phyloP scores from a whole-genome alignment of 2,329 filamentous ascomycete species.

The Aspergillus novofumigatus region DNA sequence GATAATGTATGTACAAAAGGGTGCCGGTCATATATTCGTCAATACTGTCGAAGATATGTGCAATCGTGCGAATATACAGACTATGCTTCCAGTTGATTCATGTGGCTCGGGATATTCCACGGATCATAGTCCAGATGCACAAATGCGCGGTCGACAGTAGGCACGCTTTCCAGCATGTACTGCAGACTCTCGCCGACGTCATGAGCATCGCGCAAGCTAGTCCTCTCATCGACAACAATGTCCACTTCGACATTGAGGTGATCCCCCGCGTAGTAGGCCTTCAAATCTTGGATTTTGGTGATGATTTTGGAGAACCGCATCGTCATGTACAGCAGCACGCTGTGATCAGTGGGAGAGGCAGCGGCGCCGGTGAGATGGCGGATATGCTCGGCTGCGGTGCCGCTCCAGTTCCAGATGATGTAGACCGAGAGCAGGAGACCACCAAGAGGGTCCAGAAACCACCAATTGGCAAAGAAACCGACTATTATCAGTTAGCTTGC shows the following conservation, averaged over 20 bases:
- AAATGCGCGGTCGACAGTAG: slow-evolving; percentile 44
- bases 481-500: slow-evolving; percentile 14
- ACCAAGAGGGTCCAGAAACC: slow-evolving; percentile 60
- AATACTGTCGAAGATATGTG: background rate
- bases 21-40: background rate
- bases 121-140: slow-evolving; percentile 48
- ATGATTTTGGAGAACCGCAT: slow-evolving; percentile 92
- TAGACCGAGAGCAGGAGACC: slow-evolving; percentile 58
- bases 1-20: background rate
- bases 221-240: slow-evolving; percentile 55
- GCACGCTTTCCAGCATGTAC: slow-evolving; percentile 55
- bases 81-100: slow-evolving; percentile 26
- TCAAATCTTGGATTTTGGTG: slow-evolving; percentile 58
- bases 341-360: slow-evolving; percentile 60
- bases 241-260: slow-evolving; percentile 61
- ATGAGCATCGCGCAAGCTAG: slow-evolving; percentile 54
- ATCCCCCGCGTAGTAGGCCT: slow-evolving; percentile 60
- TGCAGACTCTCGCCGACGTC: slow-evolving; percentile 59
- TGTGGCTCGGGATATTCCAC: slow-evolving; percentile 43
- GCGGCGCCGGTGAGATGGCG: slow-evolving; percentile 59
- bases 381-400: slow-evolving; percentile 59
- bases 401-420: slow-evolving; percentile 59
- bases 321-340: slow-evolving; percentile 81
- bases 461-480: slow-evolving; percentile 39
- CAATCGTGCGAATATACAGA: background rate